Percentiles rank a stretch among this genome's conserved stretches.
phyloP scores from a whole-genome alignment of 2,329 filamentous ascomycete genomes.

The Sporothrix brasiliensis region DNA sequence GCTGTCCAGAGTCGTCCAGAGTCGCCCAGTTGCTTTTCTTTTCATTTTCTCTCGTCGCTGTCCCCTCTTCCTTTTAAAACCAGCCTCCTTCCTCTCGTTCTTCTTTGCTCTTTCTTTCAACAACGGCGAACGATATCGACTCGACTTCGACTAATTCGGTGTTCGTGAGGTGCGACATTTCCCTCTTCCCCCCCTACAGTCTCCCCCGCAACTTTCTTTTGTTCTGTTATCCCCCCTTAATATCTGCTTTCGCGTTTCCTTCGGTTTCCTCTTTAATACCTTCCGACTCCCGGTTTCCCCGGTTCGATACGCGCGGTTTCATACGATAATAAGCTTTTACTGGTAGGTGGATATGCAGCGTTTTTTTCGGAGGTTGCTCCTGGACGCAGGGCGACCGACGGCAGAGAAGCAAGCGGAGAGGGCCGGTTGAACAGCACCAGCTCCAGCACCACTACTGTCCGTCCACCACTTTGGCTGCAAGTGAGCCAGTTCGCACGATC shows the following conservation, averaged over 20 bases:
- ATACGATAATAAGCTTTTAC: conserved; percentile 29
- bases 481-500: conserved; percentile 3
- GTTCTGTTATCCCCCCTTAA: conserved; percentile 23
- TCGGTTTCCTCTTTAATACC: conserved; percentile 13
- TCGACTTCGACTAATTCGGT: conserved; percentile 45
- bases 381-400: conserved; percentile 4
- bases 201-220: conserved; percentile 27
- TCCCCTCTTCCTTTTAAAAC: conserved; percentile 38
- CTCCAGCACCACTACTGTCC: not conserved
- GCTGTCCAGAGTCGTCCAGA: not conserved
- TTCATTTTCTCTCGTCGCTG: not conserved
- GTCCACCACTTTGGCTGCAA: not conserved
- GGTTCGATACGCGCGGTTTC: conserved; percentile 19
- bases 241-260: conserved; percentile 16
- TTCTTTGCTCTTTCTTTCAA: conserved; percentile 40
- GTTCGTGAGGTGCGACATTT: conserved; percentile 47
- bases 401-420: conserved; percentile 4
- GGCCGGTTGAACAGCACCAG: not conserved
- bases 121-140: conserved; percentile 55
- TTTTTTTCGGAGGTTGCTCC: not conserved
- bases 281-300: conserved; percentile 21
- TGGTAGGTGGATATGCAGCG: conserved; percentile 28
- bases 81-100: conserved; percentile 31
- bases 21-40: not conserved
- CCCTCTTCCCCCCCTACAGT: conserved; percentile 30